Conservation (phyloP, 257 asterid species). For the Henckelia pumila region DNA sequence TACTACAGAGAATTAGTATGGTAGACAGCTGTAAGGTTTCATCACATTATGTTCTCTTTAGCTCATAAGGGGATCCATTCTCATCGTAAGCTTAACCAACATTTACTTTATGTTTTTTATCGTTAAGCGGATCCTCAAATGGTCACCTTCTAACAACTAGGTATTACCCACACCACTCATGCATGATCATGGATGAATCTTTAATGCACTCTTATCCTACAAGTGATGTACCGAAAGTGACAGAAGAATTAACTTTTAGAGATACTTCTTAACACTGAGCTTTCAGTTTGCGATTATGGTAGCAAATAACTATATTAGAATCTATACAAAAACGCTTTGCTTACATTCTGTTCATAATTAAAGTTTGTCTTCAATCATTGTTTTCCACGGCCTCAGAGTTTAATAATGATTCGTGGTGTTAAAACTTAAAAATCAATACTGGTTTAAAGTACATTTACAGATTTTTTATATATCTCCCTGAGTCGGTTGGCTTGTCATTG, state of each 20-base stretch:
- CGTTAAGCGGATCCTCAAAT: not conserved
- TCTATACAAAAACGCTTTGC: not conserved
- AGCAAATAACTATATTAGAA: not conserved
- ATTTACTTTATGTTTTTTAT: too few species aligned
- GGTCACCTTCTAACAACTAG: not conserved
- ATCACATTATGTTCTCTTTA: not conserved
- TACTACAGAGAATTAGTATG: not conserved
- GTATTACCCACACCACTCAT: not conserved
- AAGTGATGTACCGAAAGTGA: not conserved
- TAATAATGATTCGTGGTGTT: slow-evolving; percentile 4
- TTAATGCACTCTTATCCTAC: not conserved
- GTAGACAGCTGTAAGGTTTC: not conserved
- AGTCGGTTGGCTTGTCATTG: not conserved
- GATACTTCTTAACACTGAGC: too few species aligned
- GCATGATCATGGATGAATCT: not conserved
- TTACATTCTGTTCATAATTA: not conserved
- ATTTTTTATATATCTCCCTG: not conserved
- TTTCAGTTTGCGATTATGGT: too few species aligned
- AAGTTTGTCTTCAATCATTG: not conserved
- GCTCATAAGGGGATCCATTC: not conserved
- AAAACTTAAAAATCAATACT: not conserved
- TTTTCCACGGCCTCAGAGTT: slow-evolving; percentile 1
- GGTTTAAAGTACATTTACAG: not conserved
- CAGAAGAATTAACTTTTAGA: not conserved
- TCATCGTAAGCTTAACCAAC: not conserved